Base-by-base conservation (phyloP, 768 basidiomycete genomes). In the Gymnopilus junonius region DNA sequence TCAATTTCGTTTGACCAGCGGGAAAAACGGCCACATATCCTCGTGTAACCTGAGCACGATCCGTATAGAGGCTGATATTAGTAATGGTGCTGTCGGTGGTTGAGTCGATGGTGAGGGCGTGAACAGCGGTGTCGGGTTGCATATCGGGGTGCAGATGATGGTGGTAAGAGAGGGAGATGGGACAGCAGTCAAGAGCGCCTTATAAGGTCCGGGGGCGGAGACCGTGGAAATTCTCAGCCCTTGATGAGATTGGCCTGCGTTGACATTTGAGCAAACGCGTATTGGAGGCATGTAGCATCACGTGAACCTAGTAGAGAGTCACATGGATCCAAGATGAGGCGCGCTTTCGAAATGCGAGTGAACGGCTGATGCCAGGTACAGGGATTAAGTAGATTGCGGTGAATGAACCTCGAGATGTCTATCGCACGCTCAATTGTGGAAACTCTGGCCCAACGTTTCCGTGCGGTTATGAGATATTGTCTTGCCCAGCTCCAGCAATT, bases 1-100 rank as follows among this genome's bases (percentile, higher is more conserved):
- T 72, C 1, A 81, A 70, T 23, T 78, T 72, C 64, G 79, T 82
- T 48, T 74, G 76, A 2, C 80, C 82, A 1, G 70, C 66, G 27
- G 73, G 65, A 10, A 79, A 71, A 3, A 46, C 53, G 58, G 76
- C 65, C 40, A 67, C 72, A 68, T 70, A 75, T 11, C 69, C 42
- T 10, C 77, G 70, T 0, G 75, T 76, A n/a, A 80, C 63, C 53
- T 79, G 77, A 29, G 79, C 79, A 10, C 74, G 73, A 17, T 59
- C 63, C 8, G 71, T 59, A 64, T 78, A 78, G 17, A 78, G 55
- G 59, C 68, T 72, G 21, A 78, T 74, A 7, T 64, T 62, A 34
- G 62, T 62, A 51, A 80, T 75, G 46, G 71, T 74, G 65, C 75
- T 72, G 53, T 75, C 69, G 4, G 59, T 15, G 11, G 58, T 20